Evolutionary conservation across 2,329 filamentous ascomycete species (phyloP).

Genomic region (Fusarium guadeloupense): DNA sequence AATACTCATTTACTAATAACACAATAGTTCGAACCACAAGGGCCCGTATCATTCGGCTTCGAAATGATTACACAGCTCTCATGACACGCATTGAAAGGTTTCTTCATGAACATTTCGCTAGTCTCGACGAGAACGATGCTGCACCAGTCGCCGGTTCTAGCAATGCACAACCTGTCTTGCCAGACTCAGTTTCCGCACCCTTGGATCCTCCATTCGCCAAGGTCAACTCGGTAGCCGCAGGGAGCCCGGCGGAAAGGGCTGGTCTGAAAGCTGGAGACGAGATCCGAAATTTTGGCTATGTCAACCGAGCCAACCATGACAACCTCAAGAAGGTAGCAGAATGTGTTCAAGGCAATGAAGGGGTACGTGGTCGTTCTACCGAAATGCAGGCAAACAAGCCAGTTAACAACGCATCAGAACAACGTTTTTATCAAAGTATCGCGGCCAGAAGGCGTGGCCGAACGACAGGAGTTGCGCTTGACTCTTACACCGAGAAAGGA

Average conservation of each 20-base stretch:
- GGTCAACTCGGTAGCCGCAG: constrained; percentile 82
- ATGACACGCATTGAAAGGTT: constrained; percentile 86
- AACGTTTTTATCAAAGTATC: constrained; percentile 74
- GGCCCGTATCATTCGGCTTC: constrained; percentile 85
- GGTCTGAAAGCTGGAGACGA: constrained; percentile 83
- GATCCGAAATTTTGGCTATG: constrained; percentile 85
- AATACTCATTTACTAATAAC: constrained; percentile 22
- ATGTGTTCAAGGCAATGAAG: constrained; percentile 88
- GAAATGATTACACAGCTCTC: constrained; percentile 91
- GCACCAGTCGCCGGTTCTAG: constrained; percentile 25
- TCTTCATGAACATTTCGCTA: constrained; percentile 92
- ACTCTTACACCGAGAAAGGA: constrained; percentile 78
- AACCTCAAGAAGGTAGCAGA: constrained; percentile 86
- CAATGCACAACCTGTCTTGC: constrained; percentile 44
- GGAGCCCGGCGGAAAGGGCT: constrained; percentile 83
- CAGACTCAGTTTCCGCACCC: constrained; percentile 43
- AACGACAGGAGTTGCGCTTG: constrained; percentile 69
- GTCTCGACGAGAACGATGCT: constrained; percentile 62
- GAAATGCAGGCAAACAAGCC: background rate
- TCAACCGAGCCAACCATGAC: constrained; percentile 87
- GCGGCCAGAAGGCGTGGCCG: constrained; percentile 55
- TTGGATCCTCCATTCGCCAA: constrained; percentile 74
- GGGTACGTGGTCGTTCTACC: constrained; percentile 65
- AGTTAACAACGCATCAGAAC: constrained; percentile 60
- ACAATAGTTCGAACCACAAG: constrained; percentile 88